Conservation (phyloP, 225 moss, liverwort and hornwort species). For the Rhytidiadelphus loreus region DNA sequence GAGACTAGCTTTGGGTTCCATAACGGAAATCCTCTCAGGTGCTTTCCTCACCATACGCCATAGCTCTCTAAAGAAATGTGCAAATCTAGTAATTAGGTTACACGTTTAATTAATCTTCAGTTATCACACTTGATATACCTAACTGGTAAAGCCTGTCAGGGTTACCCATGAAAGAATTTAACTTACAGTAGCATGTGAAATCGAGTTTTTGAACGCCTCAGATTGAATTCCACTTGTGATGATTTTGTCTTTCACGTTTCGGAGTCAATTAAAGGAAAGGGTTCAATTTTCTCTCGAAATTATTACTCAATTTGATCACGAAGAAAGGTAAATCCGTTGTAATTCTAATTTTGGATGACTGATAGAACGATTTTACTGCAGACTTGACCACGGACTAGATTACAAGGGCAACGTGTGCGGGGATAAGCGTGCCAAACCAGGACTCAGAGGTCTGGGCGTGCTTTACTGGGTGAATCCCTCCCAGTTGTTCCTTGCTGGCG, state of each 20-base stretch:
- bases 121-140: rapidly evolving
- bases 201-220: too few relatives aligned
- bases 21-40: constrained; percentile 74
- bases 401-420: constrained; percentile 82
- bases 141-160: rapidly evolving
- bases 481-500: constrained; percentile 64
- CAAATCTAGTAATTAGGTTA: not conserved
- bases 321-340: too few relatives aligned
- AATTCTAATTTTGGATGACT: too few relatives aligned
- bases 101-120: rapidly evolving
- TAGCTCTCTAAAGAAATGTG: not conserved
- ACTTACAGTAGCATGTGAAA: rapidly evolving
- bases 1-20: constrained; percentile 71
- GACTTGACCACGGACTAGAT: constrained; percentile 63
- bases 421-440: constrained; percentile 11
- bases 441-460: constrained; percentile 28
- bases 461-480: constrained; percentile 90
- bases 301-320: rapidly evolving
- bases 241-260: rapidly evolving
- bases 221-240: rapidly evolving
- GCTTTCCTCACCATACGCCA: too few relatives aligned
- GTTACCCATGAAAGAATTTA: rapidly evolving
- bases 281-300: rapidly evolving
- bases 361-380: not conserved
- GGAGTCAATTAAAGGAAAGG: too few relatives aligned